Evolutionary conservation across 2,329 filamentous ascomycete species (phyloP).

Genomic region (Pseudogymnoascus sp.): DNA sequence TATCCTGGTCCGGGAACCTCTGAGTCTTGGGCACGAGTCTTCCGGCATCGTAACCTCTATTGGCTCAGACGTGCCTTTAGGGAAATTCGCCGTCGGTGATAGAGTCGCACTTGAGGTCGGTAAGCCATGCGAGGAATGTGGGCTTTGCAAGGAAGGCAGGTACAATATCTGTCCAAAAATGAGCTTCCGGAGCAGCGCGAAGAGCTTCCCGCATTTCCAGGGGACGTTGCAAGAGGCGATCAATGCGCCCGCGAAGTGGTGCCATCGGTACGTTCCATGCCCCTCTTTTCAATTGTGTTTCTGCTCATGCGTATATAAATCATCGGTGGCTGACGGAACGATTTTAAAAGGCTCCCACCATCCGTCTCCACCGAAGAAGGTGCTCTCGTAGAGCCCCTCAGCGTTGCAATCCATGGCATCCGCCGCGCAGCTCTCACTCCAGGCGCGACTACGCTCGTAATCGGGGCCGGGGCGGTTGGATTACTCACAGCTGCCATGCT

Average conservation of each 20-base stretch:
- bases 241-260: slow-evolving; percentile 49
- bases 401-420: slow-evolving; percentile 81
- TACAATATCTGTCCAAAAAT: too few relatives aligned
- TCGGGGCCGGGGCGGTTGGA: slow-evolving; percentile 90
- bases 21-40: too few relatives aligned
- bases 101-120: too few relatives aligned
- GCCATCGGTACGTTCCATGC: too few relatives aligned
- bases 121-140: too few relatives aligned
- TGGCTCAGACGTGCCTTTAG: too few relatives aligned
- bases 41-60: too few relatives aligned
- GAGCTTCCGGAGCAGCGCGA: slow-evolving; percentile 40
- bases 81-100: too few relatives aligned
- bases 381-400: slow-evolving; percentile 82
- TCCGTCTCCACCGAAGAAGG: slow-evolving; percentile 86
- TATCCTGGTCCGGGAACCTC: slow-evolving; percentile 38
- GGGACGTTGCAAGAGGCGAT: slow-evolving; percentile 52
- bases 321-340: too few relatives aligned
- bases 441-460: slow-evolving; percentile 79
- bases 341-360: slow-evolving; percentile 36
- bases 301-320: too few relatives aligned
- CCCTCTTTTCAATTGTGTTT: too few relatives aligned
- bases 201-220: slow-evolving; percentile 50
- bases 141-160: too few relatives aligned
- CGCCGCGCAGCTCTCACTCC: slow-evolving; percentile 72
- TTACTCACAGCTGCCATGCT: slow-evolving; percentile 40